These are phyloP conservation scores for Zymoseptoria ardabiliae DNA, from an alignment of 2,329 filamentous ascomycete species.

Conservation along the genomic window DNA sequence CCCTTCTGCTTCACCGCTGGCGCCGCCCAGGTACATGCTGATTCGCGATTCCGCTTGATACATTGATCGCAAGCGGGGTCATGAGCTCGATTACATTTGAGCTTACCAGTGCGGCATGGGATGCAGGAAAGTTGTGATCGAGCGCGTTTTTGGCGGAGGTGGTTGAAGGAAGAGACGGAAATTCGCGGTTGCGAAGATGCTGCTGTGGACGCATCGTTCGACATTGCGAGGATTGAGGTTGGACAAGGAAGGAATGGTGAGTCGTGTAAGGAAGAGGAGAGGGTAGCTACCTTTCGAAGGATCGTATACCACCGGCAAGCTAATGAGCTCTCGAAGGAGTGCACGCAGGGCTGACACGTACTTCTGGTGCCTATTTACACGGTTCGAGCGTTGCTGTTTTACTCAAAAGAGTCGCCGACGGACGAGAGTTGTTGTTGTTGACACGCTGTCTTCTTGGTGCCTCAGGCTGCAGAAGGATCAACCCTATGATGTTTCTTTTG, in stretches of 20 bases:
- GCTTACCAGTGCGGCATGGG: slow-evolving; percentile 30
- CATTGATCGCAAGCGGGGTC: slow-evolving; percentile 33
- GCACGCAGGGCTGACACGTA: neutral
- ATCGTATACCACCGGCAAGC: neutral
- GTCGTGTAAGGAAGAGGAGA: neutral
- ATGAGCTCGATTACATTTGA: slow-evolving; percentile 30
- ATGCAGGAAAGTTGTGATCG: slow-evolving; percentile 32
- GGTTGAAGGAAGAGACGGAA: neutral
- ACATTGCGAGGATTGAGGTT: neutral
- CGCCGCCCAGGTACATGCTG: slow-evolving; percentile 27
- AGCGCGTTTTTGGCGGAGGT: slow-evolving; percentile 31
- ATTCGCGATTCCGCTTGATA: slow-evolving; percentile 28
- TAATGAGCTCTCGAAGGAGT: neutral
- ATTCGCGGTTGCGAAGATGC: neutral
- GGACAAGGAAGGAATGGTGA: neutral
- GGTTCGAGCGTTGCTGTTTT: neutral
- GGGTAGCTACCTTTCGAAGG: neutral
- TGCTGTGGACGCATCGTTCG: slow-evolving; percentile 1
- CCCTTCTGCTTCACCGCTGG: slow-evolving; percentile 27
- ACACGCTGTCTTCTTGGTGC: too few species aligned
- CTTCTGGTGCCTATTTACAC: neutral
- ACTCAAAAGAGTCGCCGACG: neutral
- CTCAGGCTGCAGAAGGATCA: too few species aligned
- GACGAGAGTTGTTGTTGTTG: too few species aligned
- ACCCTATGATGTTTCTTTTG: too few species aligned